phyloP scores from a whole-genome alignment of 139 green algal species.

The Tetraselmis chui region DNA sequence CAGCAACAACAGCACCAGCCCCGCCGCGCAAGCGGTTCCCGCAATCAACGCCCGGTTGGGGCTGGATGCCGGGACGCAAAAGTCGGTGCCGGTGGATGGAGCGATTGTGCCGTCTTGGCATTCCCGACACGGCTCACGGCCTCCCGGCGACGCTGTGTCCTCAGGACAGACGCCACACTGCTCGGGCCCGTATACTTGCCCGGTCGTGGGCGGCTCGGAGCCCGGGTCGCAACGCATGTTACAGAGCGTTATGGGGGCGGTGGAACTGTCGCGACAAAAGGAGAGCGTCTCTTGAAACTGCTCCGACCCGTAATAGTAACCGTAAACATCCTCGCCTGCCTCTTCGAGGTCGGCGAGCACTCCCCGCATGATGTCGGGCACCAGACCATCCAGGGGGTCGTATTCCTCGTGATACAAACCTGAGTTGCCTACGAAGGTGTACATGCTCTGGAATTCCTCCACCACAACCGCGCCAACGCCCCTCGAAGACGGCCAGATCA shows the following conservation, averaged over 20 bases:
- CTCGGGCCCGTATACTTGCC: neutral
- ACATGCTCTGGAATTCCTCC: neutral
- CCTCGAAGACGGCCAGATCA: neutral
- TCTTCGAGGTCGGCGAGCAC: neutral
- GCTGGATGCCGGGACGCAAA: neutral
- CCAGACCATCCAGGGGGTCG: neutral
- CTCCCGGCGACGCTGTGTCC: neutral
- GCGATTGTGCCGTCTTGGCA: neutral
- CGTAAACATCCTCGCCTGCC: neutral
- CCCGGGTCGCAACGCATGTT: neutral
- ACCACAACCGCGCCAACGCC: neutral
- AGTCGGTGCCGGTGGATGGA: neutral
- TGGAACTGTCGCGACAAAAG: neutral
- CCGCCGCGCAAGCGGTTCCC: neutral
- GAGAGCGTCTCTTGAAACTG: neutral
- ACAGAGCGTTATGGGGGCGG: neutral
- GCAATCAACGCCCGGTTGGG: neutral
- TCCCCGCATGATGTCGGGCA: neutral
- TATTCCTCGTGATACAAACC: neutral
- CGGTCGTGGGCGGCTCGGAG: neutral
- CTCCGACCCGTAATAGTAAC: neutral
- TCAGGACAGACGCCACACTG: neutral
- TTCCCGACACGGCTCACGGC: neutral
- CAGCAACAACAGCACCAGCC: neutral
- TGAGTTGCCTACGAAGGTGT: neutral